Evolutionary conservation across 2,329 filamentous ascomycete genomes (phyloP).

Genomic region (Calonectria henricotiae): DNA sequence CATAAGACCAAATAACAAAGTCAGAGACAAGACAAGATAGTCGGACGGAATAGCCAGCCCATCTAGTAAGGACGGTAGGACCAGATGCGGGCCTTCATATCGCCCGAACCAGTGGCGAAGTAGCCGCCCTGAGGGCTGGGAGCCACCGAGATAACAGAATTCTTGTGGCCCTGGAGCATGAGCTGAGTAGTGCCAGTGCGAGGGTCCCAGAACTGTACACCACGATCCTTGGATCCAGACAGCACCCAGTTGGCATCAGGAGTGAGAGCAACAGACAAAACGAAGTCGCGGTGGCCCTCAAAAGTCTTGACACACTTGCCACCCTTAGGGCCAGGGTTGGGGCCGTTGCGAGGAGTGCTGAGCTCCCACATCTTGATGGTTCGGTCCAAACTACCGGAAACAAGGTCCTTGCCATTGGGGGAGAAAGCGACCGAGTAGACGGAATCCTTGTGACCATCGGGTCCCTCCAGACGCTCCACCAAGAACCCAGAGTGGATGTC

Average conservation of each 20-base stretch:
- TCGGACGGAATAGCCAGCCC: conserved; percentile 6
- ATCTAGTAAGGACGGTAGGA: conserved; percentile 75
- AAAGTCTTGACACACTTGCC: conserved; percentile 98
- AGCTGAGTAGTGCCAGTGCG: conserved; percentile 93
- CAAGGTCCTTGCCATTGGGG: conserved; percentile 91
- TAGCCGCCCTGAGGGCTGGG: conserved; percentile 90
- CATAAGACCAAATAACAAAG: conserved; percentile 33
- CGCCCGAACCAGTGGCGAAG: conserved; percentile 96
- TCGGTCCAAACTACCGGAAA: conserved; percentile 95
- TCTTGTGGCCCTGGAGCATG: conserved; percentile 99
- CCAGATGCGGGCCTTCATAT: conserved; percentile 99
- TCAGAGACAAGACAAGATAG: conserved; percentile 33
- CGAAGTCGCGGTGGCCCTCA: conserved; percentile 98
- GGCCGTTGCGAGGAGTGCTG: conserved; percentile 78
- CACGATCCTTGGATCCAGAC: conserved; percentile 96
- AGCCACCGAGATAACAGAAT: conserved; percentile 97
- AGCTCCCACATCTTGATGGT: conserved; percentile 99
- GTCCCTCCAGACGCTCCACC: conserved; percentile 91
- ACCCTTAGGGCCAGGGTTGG: conserved; percentile 80
- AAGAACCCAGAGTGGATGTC: conserved; percentile 89
- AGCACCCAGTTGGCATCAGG: conserved; percentile 97
- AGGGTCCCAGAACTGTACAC: conserved; percentile 99
- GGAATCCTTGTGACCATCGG: conserved; percentile 95
- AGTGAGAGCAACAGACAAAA: conserved; percentile 94
- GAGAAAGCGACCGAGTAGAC: conserved; percentile 98